Conservation (phyloP, 2,329 filamentous ascomycete genomes). For the Trichoderma simmonsii region DNA sequence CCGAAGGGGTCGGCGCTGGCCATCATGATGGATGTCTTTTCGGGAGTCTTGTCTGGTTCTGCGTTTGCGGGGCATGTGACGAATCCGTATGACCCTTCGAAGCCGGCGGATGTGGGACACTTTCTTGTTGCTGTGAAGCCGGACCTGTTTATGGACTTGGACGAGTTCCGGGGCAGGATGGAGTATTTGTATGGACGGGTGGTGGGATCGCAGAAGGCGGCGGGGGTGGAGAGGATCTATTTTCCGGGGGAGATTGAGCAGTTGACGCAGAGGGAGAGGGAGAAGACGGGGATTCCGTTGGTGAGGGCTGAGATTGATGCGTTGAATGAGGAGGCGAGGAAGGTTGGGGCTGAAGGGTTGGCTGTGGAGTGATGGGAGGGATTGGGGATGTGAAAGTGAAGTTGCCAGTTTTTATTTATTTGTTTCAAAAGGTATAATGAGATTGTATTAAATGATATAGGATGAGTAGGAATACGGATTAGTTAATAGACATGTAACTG, state of each 20-base stretch:
- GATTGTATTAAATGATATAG: background rate
- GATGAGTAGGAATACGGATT: background rate
- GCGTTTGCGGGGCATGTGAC: conserved; percentile 77
- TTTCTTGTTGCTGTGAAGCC: conserved; percentile 71
- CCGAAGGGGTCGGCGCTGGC: conserved; percentile 75
- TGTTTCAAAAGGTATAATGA: background rate
- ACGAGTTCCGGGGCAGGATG: conserved; percentile 65
- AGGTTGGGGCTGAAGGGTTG: conserved; percentile 36
- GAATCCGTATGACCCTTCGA: conserved; percentile 69
- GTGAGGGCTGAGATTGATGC: conserved; percentile 54
- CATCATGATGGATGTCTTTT: conserved; percentile 90
- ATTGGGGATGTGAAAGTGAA: background rate
- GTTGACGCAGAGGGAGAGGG: conserved; percentile 48
- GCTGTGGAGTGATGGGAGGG: background rate
- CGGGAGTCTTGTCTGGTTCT: conserved; percentile 71
- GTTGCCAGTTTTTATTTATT: background rate
- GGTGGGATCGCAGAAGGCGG: conserved; percentile 51
- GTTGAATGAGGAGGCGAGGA: conserved; percentile 51
- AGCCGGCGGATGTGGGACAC: conserved; percentile 68
- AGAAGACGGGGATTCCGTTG: conserved; percentile 56
- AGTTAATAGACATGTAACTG: background rate
- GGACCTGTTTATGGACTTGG: conserved; percentile 67
- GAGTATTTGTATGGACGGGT: conserved; percentile 53
- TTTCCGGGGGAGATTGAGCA: conserved; percentile 64
- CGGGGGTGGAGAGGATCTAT: conserved; percentile 56